Base-by-base conservation (phyloP, 2,329 filamentous ascomycete species). In the Ceratocystiopsis sp. region DNA sequence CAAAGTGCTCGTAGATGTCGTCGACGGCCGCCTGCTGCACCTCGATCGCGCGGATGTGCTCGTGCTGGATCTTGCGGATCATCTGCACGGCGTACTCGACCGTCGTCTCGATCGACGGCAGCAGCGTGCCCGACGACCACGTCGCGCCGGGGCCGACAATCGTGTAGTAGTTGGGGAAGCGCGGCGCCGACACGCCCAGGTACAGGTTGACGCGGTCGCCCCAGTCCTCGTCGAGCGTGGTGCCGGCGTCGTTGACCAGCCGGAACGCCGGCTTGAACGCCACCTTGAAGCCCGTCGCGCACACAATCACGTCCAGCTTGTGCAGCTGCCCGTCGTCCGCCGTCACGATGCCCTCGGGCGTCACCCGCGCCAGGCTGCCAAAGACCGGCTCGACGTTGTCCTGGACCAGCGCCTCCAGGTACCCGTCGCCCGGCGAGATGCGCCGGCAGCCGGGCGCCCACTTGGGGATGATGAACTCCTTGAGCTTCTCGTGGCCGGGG, bases 1-100 rank as follows among this genome's bases (percentile, higher is more conserved):
- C 62, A 37, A 63, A 63, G 55, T 63, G 60, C 4, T 57, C 56
- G 45, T 66, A 61, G 53, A 75, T 74, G 47, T 73, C 71, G 12
- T 56, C 54, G 9, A 72, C 63, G 1, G 63, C 66, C 16, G 61
- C 60, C 1, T 56, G 51, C 50, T 67, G 68, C 12, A 69, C 62
- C 10, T 60, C 53, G 36, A 68, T 62, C 5, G 61, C 57, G 4
- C 55, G 53, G 45, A 71, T 65, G 52, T 66, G 61, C 52, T 67
- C 57, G 2, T 63, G 68, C 53, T 72, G 67, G 51, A 61, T 60
- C 53, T 61, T 61, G 46, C 52, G 53, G 54, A 60, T 59, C 53
- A 63, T 58, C 50, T 61, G 57, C 42, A 61, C 49, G 3, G 55
- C 49, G 47, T 63, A 60, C 46, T 51, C 48, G 25, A 46, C 41